phyloP scores from a whole-genome alignment of 352 stramenopile genomes.

The Aphanomyces euteiches region DNA sequence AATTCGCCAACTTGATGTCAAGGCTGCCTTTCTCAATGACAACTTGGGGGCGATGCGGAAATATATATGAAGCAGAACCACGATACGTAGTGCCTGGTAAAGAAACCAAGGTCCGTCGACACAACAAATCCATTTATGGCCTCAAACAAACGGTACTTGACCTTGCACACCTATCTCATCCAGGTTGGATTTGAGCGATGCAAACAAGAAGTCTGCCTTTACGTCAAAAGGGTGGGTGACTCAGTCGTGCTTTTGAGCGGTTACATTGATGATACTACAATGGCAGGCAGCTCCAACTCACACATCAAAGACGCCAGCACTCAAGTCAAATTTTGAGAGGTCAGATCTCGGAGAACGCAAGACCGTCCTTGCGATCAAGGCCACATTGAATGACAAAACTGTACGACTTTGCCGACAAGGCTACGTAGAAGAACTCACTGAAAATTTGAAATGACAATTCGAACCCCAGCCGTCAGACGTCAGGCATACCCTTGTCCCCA shows the following conservation, averaged over 20 bases:
- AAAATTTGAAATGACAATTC: slow-evolving; percentile 25
- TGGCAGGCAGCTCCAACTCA: not conserved
- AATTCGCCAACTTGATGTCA: slow-evolving; percentile 36
- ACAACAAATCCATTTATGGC: slow-evolving; percentile 38
- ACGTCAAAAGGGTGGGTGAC: slow-evolving; percentile 24
- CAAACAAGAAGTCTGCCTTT: slow-evolving; percentile 21
- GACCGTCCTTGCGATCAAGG: slow-evolving; percentile 21
- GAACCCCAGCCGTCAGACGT: too few relatives aligned
- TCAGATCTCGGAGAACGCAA: slow-evolving; percentile 27
- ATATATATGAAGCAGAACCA: slow-evolving; percentile 32
- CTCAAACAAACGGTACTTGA: slow-evolving; percentile 40
- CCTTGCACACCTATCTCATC: slow-evolving; percentile 29
- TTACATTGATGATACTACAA: slow-evolving; percentile 29
- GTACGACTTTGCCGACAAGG: slow-evolving; percentile 11
- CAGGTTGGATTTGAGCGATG: slow-evolving; percentile 17
- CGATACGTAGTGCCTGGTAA: slow-evolving; percentile 23
- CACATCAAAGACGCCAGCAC: slow-evolving; percentile 3
- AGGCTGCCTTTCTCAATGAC: slow-evolving; percentile 41
- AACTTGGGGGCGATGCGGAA: slow-evolving; percentile 34
- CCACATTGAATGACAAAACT: not conserved
- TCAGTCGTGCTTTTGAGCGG: slow-evolving; percentile 13
- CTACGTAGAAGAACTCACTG: slow-evolving; percentile 15
- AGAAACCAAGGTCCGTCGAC: slow-evolving; percentile 32
- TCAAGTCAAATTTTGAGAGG: slow-evolving; percentile 25
- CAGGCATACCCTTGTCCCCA: too few relatives aligned